Base-by-base conservation (phyloP, 2,329 filamentous ascomycete species). In the Hypoxylon sp. region DNA sequence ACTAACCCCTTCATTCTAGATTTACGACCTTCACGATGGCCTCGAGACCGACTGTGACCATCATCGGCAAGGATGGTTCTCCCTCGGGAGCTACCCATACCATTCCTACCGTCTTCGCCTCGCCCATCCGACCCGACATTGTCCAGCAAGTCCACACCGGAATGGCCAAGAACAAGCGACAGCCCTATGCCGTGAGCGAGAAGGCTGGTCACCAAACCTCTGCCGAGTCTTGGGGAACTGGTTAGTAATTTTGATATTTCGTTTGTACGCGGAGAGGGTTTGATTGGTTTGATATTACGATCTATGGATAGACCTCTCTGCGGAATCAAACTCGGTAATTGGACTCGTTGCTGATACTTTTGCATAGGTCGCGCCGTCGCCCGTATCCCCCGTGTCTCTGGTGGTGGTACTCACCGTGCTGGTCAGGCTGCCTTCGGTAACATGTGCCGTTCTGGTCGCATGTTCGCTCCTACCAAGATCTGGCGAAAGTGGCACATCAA, bases 401-500 rank as follows among this genome's bases (percentile, higher is more conserved):
- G 96, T 91, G 95, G 96, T 89, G 96, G 96, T 94, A 99, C 96
- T 84, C 96, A 99, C 92, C 95, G 96, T 90, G 96, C 96, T 82
- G 96, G 96, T 89, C 96, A 99, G 90, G 96, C 96, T 85, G 96
- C 96, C 79, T 99, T 98, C 86, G 96, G 96, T 94, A 99, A 99
- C 93, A 94, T 95, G 94, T 99, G 96, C 89, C 95, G 96, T 85
- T 97, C 95, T 83, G 96, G 97, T 89, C 96, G 96, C 88, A 99
- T 99, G 96, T 99, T 99, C 88, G 96, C 96, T 79, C 96, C 96
- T 77, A 99, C 96, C 87, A 99, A 99, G 92, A 92, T 97, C 88
- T 99, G 96, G 97, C 91, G 96, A 85, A 98, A 97, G 90, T 99
- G 96, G 97, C 96, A 99, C 90, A 90, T 98, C 89, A 98, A 98